Evolutionary conservation across 1,284 basidiomycete genomes (phyloP).

Genomic region (Puccinia horiana): DNA sequence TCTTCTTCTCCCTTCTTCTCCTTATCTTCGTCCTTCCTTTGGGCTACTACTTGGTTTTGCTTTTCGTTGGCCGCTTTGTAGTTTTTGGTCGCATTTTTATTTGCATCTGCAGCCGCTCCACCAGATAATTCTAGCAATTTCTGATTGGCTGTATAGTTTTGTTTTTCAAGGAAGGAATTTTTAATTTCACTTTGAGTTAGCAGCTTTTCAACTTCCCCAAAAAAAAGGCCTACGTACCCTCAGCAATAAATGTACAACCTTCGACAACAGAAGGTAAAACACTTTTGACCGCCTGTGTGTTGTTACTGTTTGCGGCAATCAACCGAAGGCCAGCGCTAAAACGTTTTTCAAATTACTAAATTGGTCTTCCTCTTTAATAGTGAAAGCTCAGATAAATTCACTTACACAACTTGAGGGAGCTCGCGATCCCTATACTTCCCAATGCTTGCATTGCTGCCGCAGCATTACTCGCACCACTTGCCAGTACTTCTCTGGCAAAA

Average conservation of each 20-base stretch:
- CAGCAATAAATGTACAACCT: background rate
- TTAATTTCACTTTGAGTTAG: background rate
- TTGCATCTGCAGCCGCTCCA: slow-evolving; percentile 13
- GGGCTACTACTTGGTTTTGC: background rate
- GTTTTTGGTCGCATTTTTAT: background rate
- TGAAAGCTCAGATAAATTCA: background rate
- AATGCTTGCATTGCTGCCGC: slow-evolving; percentile 24
- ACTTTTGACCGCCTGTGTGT: background rate
- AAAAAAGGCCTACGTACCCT: background rate
- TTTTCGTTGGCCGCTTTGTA: background rate
- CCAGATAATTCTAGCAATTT: slow-evolving; percentile 15
- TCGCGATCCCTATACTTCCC: slow-evolving; percentile 2
- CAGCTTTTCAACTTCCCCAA: background rate
- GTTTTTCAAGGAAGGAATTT: background rate
- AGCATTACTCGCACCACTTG: slow-evolving; percentile 2
- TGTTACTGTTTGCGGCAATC: slow-evolving; percentile 1
- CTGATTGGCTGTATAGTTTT: background rate
- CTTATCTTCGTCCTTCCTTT: background rate
- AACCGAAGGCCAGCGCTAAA: slow-evolving; percentile 11
- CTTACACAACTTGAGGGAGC: slow-evolving; percentile 26
- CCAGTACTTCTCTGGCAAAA: slow-evolving; percentile 20
- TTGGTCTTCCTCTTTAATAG: background rate
- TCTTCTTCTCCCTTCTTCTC: background rate
- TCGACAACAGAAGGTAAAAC: background rate
- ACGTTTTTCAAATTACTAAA: background rate